Evolutionary conservation across 2,329 filamentous ascomycete species (phyloP), one percentile per base, ranked within the genome.

Genomic region (Aspergillus arachidicola): DNA sequence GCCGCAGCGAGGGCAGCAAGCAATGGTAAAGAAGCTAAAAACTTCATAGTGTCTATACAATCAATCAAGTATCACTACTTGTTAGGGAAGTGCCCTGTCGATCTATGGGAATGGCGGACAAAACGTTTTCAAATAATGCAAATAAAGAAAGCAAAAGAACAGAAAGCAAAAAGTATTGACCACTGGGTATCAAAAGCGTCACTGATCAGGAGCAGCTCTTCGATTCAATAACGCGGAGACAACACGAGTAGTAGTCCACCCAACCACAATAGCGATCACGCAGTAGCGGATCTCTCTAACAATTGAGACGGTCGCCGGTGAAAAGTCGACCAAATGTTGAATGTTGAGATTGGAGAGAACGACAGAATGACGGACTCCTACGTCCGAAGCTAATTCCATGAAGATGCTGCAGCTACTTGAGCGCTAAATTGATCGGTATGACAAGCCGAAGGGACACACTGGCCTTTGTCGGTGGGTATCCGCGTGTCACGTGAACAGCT

Each of bases 1-100:
- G 89, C 89, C 59, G 85, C 83, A 41, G 81, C 82, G 54, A 82
- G 77, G 63, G 85, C 84, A 59, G 86, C 70, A 23, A 81, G 75
- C 48, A 84, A 67, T n/a, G 78, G 72, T 23, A 80, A 72, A 62
- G 76, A 80, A 66, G 76, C 74, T 62, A 80, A 69, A 53, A 77
- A 71, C 66, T 75, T 79, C 75, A 85, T 79, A 56, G 71, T 79
- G 68, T 60, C 55, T 65, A 61, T 70, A 60, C 50, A 65, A 58
- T 65, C 62, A 64, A 65, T 57, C 23, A 64, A 58, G 55, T 53
- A 66, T 62, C 56, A 46, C 36, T n/a, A 23, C 48, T 51, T 43
- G 26, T 51, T 55, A 38, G 26, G 51, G 21, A 26, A 21, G 28
- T 19, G 21, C 6, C 30, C 6, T 23, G n/a, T 26, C n/a, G 32